phyloP scores from a whole-genome alignment of 176 grass and related monocot species.

The Carex kokanica region DNA sequence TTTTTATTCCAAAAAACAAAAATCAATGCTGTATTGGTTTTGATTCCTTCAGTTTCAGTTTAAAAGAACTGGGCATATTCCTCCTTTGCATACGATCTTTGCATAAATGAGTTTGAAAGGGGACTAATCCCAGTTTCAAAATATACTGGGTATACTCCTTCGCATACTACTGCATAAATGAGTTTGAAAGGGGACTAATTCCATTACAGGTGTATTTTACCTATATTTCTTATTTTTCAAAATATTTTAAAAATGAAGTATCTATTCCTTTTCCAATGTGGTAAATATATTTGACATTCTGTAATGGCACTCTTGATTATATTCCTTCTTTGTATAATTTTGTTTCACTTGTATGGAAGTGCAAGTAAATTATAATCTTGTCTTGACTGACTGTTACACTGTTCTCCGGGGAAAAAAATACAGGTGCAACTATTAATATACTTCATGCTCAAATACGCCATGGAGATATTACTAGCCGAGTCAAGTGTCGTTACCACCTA shows the following conservation, averaged over 20 bases:
- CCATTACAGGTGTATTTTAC: neutral
- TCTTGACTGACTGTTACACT: neutral
- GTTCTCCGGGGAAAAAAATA: neutral
- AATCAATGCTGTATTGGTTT: neutral
- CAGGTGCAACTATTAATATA: conserved; percentile 97
- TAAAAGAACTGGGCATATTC: neutral
- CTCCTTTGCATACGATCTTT: neutral
- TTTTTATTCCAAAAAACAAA: neutral
- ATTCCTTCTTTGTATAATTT: neutral
- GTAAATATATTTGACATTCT: neutral
- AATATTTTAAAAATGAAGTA: neutral
- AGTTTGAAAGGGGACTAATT: neutral
- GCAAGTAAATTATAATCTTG: neutral
- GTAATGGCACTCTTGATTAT: neutral
- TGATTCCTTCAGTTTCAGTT: neutral
- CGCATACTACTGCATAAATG: neutral
- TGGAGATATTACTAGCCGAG: conserved; percentile 96
- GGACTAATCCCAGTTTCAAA: neutral
- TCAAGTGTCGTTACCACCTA: conserved; percentile 89
- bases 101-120: neutral
- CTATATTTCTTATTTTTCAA: neutral
- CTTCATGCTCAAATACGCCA: conserved; percentile 99
- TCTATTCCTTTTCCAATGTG: neutral
- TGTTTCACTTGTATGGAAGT: neutral
- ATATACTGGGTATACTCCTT: neutral